These are phyloP conservation scores for Pelargonium citronellum DNA, from an alignment of 441 rosid species.

Conservation along the genomic window DNA sequence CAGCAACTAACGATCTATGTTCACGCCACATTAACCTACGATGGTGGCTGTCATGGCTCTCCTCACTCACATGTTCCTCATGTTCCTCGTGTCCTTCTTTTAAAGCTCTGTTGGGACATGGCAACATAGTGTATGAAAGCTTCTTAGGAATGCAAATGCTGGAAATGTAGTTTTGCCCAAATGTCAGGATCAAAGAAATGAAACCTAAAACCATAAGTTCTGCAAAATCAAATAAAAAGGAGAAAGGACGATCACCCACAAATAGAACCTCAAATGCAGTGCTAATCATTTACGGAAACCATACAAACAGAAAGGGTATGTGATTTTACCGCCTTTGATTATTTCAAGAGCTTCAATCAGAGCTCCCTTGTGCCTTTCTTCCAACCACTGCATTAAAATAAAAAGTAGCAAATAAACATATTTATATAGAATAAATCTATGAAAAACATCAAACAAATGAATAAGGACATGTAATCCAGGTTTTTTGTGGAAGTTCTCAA, in stretches of 20 bases:
- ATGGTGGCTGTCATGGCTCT: constrained; percentile 17
- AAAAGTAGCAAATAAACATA: background rate
- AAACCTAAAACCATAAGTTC: constrained; percentile 96
- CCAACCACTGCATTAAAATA: background rate
- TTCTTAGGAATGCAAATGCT: constrained; percentile 44
- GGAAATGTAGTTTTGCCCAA: constrained; percentile 67
- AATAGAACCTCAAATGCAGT: too few relatives aligned
- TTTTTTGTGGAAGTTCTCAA: too few relatives aligned
- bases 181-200: constrained; percentile 71
- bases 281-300: background rate
- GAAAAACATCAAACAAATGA: too few relatives aligned
- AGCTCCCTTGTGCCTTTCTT: background rate
- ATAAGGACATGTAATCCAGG: too few relatives aligned
- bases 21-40: constrained; percentile 41
- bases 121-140: constrained; percentile 65
- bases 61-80: too few relatives aligned
- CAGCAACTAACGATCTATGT: constrained; percentile 52
- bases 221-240: constrained; percentile 26
- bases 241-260: background rate
- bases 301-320: background rate
- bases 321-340: constrained; percentile 3
- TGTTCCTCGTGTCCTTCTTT: background rate
- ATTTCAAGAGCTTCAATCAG: background rate
- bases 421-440: too few relatives aligned
- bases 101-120: constrained; percentile 35